These are phyloP conservation scores for Quillaja saponaria DNA, from an alignment of 306 rosid species.

Conservation along the genomic window DNA sequence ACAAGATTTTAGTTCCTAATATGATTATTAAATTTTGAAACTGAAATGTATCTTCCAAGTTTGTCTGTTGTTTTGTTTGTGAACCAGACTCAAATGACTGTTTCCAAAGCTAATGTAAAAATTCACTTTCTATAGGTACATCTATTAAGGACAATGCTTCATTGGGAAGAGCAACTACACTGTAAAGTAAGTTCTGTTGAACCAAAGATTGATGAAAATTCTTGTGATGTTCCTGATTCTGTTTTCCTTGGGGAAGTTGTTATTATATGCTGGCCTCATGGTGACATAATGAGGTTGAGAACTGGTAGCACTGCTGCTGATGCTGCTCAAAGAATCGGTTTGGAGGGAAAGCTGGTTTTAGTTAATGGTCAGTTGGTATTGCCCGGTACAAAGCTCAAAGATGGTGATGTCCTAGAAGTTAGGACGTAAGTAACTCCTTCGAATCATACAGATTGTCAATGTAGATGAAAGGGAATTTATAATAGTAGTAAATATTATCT, in stretches of 20 bases:
- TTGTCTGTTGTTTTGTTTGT: too few species aligned
- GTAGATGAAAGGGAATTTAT: constrained; percentile 26
- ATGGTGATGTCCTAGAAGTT: constrained; percentile 94
- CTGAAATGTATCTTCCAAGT: too few species aligned
- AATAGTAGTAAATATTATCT: too few species aligned
- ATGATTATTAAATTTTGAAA: too few species aligned
- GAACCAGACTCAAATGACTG: constrained; percentile 10
- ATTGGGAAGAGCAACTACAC: constrained; percentile 89
- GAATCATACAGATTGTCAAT: constrained; percentile 1
- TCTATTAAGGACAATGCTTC: constrained; percentile 81
- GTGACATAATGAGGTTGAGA: constrained; percentile 77
- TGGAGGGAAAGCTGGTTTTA: constrained; percentile 79
- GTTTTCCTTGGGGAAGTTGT: constrained; percentile 76
- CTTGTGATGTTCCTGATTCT: constrained; percentile 34
- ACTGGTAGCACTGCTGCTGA: constrained; percentile 95
- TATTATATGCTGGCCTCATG: constrained; percentile 82
- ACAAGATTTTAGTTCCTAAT: too few species aligned
- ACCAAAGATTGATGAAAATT: constrained; percentile 32
- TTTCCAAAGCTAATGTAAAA: constrained; percentile 10
- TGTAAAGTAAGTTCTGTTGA: constrained; percentile 63
- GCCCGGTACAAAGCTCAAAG: constrained; percentile 80
- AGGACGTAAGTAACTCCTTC: constrained; percentile 51
- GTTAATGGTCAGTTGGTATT: constrained; percentile 76
- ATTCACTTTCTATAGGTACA: constrained; percentile 58
- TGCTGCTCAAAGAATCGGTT: constrained; percentile 90